A percentile compares a stretch with the other conserved stretches of the same genome.
Evolutionary conservation across 495 filamentous ascomycete genomes (phyloP).

Genomic region (Talaromyces liani): DNA sequence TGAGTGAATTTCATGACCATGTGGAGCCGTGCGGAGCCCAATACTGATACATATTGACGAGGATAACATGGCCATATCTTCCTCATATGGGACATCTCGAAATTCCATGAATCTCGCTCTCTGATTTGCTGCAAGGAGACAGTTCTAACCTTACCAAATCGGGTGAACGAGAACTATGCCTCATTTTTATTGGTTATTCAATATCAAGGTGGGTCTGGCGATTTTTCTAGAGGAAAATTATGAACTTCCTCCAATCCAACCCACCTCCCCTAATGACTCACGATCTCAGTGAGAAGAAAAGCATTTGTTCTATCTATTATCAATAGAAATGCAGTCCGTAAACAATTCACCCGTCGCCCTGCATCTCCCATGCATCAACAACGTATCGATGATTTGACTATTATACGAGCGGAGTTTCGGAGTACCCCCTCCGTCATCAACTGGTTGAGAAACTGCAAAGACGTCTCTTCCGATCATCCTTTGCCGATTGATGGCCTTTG

Average conservation of each 20-base stretch:
- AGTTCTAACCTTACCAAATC: background rate
- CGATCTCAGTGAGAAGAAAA: too few relatives aligned
- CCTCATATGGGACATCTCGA: background rate
- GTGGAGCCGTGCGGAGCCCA: background rate
- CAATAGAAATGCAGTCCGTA: background rate
- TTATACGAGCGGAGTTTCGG: slow-evolving; percentile 23
- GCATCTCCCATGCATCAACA: slow-evolving; percentile 20
- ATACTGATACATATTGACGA: background rate
- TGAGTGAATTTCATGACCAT: background rate
- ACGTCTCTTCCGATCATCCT: slow-evolving; percentile 15
- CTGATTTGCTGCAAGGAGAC: background rate
- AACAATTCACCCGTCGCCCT: background rate
- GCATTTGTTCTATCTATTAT: background rate
- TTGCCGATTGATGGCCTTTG: slow-evolving; percentile 17
- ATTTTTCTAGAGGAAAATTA: background rate
- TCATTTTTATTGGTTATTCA: background rate
- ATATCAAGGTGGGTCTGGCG: background rate
- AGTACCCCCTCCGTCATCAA: slow-evolving; percentile 22
- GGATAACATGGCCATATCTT: background rate
- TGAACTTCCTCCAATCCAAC: too few relatives aligned
- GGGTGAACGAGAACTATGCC: background rate
- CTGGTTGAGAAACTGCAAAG: slow-evolving; percentile 14
- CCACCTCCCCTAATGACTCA: background rate
- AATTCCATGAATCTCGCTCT: background rate
- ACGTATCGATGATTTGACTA: slow-evolving; percentile 20